Conservation (phyloP, 1,284 basidiomycete species). For the Pseudozyma pruni region DNA sequence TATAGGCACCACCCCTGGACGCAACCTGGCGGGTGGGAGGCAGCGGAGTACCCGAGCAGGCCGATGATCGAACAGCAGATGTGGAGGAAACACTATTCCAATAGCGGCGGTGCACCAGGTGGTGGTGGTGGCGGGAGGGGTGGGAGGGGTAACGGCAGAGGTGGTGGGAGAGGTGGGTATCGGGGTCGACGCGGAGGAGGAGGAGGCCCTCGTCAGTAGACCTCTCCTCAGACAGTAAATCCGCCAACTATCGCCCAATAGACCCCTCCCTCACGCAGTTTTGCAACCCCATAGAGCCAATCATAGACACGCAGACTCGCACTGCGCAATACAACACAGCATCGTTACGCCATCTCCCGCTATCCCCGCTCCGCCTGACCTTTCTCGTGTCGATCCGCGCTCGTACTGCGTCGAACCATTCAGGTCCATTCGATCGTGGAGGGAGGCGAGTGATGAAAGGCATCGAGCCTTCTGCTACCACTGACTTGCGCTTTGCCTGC, state of each 20-base stretch:
- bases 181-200: slow-evolving; percentile 23
- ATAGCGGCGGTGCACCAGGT: slow-evolving; percentile 20
- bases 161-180: slow-evolving; percentile 69
- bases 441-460: too few species aligned
- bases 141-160: slow-evolving; percentile 36
- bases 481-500: too few species aligned
- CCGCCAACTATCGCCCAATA: background rate
- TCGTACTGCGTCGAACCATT: too few species aligned
- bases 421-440: too few species aligned
- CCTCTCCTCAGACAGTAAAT: background rate
- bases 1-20: slow-evolving; percentile 58
- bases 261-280: too few species aligned
- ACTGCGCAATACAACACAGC: too few species aligned
- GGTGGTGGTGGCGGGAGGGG: slow-evolving; percentile 13
- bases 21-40: background rate
- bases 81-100: slow-evolving; percentile 55
- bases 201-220: background rate
- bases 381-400: too few species aligned
- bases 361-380: too few species aligned
- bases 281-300: too few species aligned
- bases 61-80: slow-evolving; percentile 56
- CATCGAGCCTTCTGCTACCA: too few species aligned
- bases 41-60: slow-evolving; percentile 34
- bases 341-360: too few species aligned
- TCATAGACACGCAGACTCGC: too few species aligned